Evolutionary conservation across 169 alveolate species (phyloP).

Genomic region (Theileria orientalis): DNA sequence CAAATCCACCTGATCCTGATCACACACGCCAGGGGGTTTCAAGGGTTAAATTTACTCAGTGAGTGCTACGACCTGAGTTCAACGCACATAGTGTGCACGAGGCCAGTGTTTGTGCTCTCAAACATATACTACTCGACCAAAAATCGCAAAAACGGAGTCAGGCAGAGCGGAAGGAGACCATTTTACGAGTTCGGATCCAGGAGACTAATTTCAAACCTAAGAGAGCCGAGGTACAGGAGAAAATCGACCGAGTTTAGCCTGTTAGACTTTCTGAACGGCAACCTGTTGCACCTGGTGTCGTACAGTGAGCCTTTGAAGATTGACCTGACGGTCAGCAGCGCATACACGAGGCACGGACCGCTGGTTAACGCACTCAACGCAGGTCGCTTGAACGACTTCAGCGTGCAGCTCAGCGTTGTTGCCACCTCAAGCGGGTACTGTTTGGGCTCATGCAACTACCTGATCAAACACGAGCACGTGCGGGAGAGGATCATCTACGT

Average conservation of each 20-base stretch:
- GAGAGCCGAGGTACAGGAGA: neutral
- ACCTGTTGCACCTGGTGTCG: slow-evolving; percentile 22
- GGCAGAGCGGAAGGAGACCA: neutral
- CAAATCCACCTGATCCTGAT: slow-evolving; percentile 43
- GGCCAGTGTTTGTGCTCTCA: slow-evolving; percentile 50
- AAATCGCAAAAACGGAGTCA: neutral
- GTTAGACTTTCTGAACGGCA: neutral
- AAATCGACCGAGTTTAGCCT: neutral
- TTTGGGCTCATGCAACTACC: slow-evolving; percentile 53
- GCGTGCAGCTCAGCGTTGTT: slow-evolving; percentile 16
- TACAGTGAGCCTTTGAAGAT: slow-evolving; percentile 35
- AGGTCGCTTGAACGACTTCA: neutral
- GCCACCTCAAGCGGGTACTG: slow-evolving; percentile 52
- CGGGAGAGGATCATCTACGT: slow-evolving; percentile 9
- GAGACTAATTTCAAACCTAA: neutral
- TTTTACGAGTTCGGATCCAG: neutral
- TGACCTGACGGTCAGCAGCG: neutral
- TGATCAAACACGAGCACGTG: slow-evolving; percentile 19
- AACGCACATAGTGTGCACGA: slow-evolving; percentile 55
- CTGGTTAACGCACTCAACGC: neutral
- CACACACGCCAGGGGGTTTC: slow-evolving; percentile 48
- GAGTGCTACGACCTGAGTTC: slow-evolving; percentile 18
- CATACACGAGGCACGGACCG: neutral
- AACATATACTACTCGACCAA: neutral
- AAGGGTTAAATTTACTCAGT: slow-evolving; percentile 39